These are phyloP conservation scores for Salicornia ramosissima DNA, from an alignment of 148 eudicot genomes.

Conservation along the genomic window DNA sequence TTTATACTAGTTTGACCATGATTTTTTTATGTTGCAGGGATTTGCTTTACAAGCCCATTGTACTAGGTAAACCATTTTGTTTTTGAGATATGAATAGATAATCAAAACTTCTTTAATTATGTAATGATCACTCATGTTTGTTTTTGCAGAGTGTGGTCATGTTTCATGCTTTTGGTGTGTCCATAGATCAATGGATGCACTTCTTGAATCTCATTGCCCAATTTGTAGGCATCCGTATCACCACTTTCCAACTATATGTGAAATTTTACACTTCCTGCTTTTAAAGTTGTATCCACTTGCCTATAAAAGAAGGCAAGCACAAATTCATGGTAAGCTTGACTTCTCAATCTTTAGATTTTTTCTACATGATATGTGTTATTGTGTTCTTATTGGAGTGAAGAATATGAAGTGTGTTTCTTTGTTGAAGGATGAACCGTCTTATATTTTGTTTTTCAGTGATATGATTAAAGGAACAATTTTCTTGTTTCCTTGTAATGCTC, in stretches of 20 bases:
- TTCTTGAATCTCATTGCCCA: conserved; percentile 61
- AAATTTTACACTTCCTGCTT: conserved; percentile 59
- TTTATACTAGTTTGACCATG: conserved; percentile 2
- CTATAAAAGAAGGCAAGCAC: conserved; percentile 57
- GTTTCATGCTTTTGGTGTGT: conserved; percentile 88
- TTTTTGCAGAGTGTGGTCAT: conserved; percentile 73
- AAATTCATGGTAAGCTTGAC: conserved; percentile 51
- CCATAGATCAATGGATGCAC: conserved; percentile 47
- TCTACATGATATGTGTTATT: conserved; percentile 7
- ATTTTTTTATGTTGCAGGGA: conserved; percentile 45
- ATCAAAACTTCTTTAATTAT: neutral
- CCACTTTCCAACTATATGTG: conserved; percentile 70
- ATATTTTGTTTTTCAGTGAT: neutral
- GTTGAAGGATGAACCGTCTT: neutral
- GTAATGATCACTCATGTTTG: conserved; percentile 6
- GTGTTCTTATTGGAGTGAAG: neutral
- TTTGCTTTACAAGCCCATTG: conserved; percentile 70
- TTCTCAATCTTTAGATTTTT: neutral
- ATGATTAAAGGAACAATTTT: neutral
- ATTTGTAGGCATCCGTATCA: conserved; percentile 64
- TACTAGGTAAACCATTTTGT: conserved; percentile 36
- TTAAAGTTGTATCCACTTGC: conserved; percentile 65
- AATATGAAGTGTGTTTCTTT: neutral
- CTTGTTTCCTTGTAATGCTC: neutral
- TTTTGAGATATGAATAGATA: conserved; percentile 2